Evolutionary conservation across 1,139 yeast genomes (phyloP), one percentile per base, ranked within the genome.

Genomic region (Hemisphaericaspora xylofermentans): DNA sequence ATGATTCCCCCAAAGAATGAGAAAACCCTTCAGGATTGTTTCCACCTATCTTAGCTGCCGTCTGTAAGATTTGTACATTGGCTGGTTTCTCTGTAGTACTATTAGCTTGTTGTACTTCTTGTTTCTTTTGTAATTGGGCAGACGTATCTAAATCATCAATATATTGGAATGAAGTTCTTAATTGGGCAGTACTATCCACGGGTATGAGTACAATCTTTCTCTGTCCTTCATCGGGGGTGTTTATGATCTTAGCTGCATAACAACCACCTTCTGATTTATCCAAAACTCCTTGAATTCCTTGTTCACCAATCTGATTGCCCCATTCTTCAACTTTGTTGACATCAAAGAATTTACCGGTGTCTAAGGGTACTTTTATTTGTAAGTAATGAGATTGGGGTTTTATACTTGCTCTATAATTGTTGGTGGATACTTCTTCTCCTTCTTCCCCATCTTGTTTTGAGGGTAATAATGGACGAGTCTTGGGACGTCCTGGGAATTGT

Each of bases 91-190:
- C 63, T n/a, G n/a, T n/a, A n/a, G n/a, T n/a, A n/a, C n/a, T n/a
- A n/a, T n/a, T n/a, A n/a, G n/a, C n/a, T n/a, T n/a, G n/a, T n/a
- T n/a, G n/a, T n/a, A n/a, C 42, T 29, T 42, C 43, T 37, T 36
- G 40, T 37, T 54, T 59, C 40, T 60, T 59, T 45, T 58, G 66
- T n/a, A 51, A 54, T 40, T 50, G 57, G 38, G 54, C 60, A 30
- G 52, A 47, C 13, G 53, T 52, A 42, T 72, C 78, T 29, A 66
- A 40, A 33, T 70, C 78, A 56, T 86, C 95, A 40, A 89, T 79
- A 57, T 89, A 87, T 49, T 75, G 77, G 65, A 93, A 88, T 47
- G 78, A 77, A 1, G 98, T 94, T 53, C 96, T 74, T 48, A 93
- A 61, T 61, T 91, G 98, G 0, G 85, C 80, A 0, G 87, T 78